Base-by-base conservation (phyloP, 257 asterid genomes). In the Solanum lycopersicoides region DNA sequence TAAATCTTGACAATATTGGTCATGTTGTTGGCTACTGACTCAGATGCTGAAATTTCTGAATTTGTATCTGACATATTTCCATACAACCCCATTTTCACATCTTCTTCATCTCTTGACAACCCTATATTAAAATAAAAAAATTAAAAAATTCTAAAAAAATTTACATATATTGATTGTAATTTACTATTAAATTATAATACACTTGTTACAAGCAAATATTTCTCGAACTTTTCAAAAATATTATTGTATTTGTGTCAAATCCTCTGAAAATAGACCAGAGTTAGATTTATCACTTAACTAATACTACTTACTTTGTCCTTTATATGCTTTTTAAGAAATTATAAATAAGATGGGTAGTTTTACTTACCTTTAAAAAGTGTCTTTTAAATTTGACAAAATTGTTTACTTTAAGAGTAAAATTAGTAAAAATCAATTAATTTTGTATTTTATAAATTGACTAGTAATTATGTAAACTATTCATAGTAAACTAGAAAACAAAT, bases 1-100 rank as follows among this genome's bases (percentile, higher is more conserved):
- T 82, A 53, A n/a, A 45, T 39, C 56, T 50, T 34, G 53, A 83
- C 83, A 71, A 59, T n/a, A 68, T 47, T 85, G 87, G 88, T 32
- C 66, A 16, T 89, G 83, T 77, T 82, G 84, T 89, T 88, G 39
- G 90, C 88, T 87, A 80, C 90, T 60, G 92, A 88, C 12, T 88
- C 90, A 4, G 91, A 85, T 86, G 89, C 89, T 41, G 91, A 87
- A 83, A 87, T 82, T 50, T 89, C 91, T 28, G 88, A 88, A 76
- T 79, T 42, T 56, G 89, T 45, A 42, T 88, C 86, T 63, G 89
- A 89, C 35, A 83, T 82, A 71, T 79, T 44, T 25, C 82, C 66
- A 44, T 68, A 60, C 21, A 87, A 88, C 20, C 59, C 72, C 74
- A 39, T 68, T 75, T 59, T 56, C 63, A 13, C 7, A 74, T 68